A percentile compares a stretch with the other conserved stretches of the same genome.
These are phyloP conservation scores for Scedosporium aurantiacum DNA, from an alignment of 2,329 filamentous ascomycete species.

Conservation along the genomic window DNA sequence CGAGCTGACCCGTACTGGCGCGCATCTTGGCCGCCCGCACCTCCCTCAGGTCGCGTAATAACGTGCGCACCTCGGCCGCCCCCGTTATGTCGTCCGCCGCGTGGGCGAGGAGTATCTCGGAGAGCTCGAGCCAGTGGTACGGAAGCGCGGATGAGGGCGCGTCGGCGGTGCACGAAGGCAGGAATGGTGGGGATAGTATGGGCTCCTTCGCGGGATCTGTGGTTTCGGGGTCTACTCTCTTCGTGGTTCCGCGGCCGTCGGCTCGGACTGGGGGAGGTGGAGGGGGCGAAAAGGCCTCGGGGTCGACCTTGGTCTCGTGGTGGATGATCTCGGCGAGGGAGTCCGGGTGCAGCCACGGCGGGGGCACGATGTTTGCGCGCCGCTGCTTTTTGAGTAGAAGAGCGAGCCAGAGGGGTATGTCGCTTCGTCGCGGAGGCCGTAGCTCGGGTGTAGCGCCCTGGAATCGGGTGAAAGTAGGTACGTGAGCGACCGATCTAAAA, in stretches of 20 bases:
- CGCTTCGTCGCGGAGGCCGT: constrained; percentile 67
- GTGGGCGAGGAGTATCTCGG: constrained; percentile 75
- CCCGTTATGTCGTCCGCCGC: constrained; percentile 72
- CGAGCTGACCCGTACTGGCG: constrained; percentile 59
- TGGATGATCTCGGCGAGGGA: constrained; percentile 69
- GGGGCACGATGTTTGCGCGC: constrained; percentile 84
- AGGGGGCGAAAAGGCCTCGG: constrained; percentile 65
- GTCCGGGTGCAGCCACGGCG: constrained; percentile 72
- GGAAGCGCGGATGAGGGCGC: constrained; percentile 63
- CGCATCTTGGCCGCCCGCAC: constrained; percentile 83
- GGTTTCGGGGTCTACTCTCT: constrained; percentile 17
- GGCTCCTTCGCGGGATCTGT: constrained; percentile 15
- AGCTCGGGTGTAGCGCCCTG: constrained; percentile 71
- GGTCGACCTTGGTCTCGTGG: constrained; percentile 63
- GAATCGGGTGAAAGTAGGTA: constrained; percentile 13
- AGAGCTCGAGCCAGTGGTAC: constrained; percentile 91
- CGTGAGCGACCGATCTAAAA: neutral
- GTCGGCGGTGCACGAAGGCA: constrained; percentile 61
- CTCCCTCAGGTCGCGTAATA: constrained; percentile 75
- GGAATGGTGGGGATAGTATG: constrained; percentile 60
- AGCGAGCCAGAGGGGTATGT: constrained; percentile 87
- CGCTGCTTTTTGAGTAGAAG: constrained; percentile 89
- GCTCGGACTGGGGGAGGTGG: constrained; percentile 51
- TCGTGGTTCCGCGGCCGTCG: constrained; percentile 33
- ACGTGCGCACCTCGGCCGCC: constrained; percentile 59